Evolutionary conservation across 441 rosid genomes (phyloP), one percentile per base, ranked within the genome.

Genomic region (Pelargonium australe): DNA sequence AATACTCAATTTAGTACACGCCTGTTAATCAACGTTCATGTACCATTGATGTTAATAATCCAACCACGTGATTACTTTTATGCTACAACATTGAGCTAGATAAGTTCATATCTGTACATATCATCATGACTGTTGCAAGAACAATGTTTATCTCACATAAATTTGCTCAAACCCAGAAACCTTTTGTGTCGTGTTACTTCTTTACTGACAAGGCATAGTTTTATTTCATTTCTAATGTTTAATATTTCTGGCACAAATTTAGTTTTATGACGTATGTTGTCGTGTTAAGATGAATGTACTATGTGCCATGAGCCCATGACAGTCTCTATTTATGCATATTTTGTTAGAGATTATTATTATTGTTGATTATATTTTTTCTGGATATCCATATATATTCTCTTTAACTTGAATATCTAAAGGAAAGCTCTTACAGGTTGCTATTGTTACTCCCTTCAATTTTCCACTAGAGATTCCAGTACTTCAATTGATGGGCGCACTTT

Each of bases 401-500:
- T 49, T 51, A 16, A 45, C 44, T 65, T 64, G 44, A 31, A 37
- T 53, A 14, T 60, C 37, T 67, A n/a, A 67, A 71, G 7, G 14
- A 65, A 14, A 73, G 58, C 63, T 60, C 69, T 8, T 70, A 82
- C 85, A 95, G 99, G 97, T 95, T 49, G 95, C 97, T 3, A 86
- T 95, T 77, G 75, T 95, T 68, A 95, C 99, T 58, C 99, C 99
- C 25, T 94, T 95, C 83, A 95, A 95, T 79, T 95, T 95, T 72
- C 97, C 99, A 11, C 82, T 95, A 37, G 99, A 95, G 90, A 95
- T 95, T 80, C 99, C 99, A 0, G 78, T 86, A 51, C 96, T 95
- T 82, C 99, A 95, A 83, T 55, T 95, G 84, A 89, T 95, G 99
- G 99, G 97, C 64, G 96, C 99, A 49, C 80, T 95, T 64, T 95